Evolutionary conservation across 202 grass and related monocot genomes (phyloP), one percentile per base, ranked within the genome.

Genomic region (Brachypodium distachyon): DNA sequence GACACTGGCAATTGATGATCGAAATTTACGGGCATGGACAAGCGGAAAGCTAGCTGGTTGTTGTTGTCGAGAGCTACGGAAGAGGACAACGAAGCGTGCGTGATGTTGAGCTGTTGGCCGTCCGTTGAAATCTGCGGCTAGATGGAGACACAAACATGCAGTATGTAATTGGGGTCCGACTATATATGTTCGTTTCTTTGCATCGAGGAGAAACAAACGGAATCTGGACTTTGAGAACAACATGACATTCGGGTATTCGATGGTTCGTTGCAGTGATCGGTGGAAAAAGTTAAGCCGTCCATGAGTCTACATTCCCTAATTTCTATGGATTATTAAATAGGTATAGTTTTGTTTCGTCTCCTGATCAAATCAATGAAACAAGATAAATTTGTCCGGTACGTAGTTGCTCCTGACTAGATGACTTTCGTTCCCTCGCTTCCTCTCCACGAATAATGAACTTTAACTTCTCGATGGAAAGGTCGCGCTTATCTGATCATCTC

Each of bases 181-280:
- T 3, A 50, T 2, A n/a, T 58, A 38, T 78, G 66, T 79, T 41
- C n/a, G n/a, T 82, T 77, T 4, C 79, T 82, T 87, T 65, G 73
- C 31, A 12, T 40, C 4, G 64, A 42, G 56, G 85, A 18, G 55
- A 54, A 75, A 40, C 5, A 68, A 26, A 67, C 25, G 31, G 68
- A 74, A 68, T 75, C 69, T 38, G 18, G 9, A 19, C 43, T 36
- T 32, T n/a, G 74, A 71, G 47, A 53, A 11, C 29, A 18, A 13
- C 32, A 36, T 17, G 54, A 31, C n/a, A n/a, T n/a, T 29, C 13
- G 3, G 12, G 2, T 6, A 17, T 70, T 16, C 29, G 27, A 18
- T 9, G 47, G 47, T 10, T 12, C n/a, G 47, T 39, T 72, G 12
- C 7, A 23, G 41, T 33, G 17, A 27, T 69, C 36, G 8, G 62